Evolutionary conservation across 768 basidiomycete species (phyloP), one percentile per base, ranked within the genome.

Genomic region (Hypholoma sublateritium): DNA sequence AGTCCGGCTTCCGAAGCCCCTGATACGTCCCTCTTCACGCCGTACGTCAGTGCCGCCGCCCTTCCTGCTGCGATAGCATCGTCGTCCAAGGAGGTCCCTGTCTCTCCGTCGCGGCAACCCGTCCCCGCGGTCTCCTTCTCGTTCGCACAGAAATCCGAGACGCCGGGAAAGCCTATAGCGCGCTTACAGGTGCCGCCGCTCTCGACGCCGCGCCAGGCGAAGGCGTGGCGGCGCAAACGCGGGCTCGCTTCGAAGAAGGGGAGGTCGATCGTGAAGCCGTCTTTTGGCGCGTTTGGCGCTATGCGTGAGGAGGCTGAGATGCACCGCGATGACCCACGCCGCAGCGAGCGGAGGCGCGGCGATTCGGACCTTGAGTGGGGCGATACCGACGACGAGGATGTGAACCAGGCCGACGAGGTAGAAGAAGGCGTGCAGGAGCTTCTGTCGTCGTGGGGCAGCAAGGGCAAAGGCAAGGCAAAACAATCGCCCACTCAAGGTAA

Each of bases 331-430:
- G 75, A 77, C n/a, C 64, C 76, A 3, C 72, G 74, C 53, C 71
- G 74, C 69, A 72, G 74, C n/a, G 78, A 85, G 60, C 72, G 82
- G 67, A 77, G 87, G 50, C 70, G 74, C 43, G 86, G 78, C 0
- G 88, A 88, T 65, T 87, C 85, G 25, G 90, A 91, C 64, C 57
- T 90, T 12, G 83, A 88, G 42, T 88, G 85, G 84, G 86, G 84
- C 1, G 80, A 78, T 45, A 73, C 67, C 4, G 75, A 73, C 13
- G 76, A 71, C 36, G 74, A 65, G 11, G 61, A 66, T 43, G 63
- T 69, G 14, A 69, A 68, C 35, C 73, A 62, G 28, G 62, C 46
- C 13, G 56, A 61, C 21, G 64, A 53, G 12, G 63, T 59, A 3
- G 64, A 50, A 9, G 66, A 69, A 3, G 77, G 72, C n/a, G 64